Base-by-base conservation (phyloP, 2,329 filamentous ascomycete species). In the Fusarium nurragi region DNA sequence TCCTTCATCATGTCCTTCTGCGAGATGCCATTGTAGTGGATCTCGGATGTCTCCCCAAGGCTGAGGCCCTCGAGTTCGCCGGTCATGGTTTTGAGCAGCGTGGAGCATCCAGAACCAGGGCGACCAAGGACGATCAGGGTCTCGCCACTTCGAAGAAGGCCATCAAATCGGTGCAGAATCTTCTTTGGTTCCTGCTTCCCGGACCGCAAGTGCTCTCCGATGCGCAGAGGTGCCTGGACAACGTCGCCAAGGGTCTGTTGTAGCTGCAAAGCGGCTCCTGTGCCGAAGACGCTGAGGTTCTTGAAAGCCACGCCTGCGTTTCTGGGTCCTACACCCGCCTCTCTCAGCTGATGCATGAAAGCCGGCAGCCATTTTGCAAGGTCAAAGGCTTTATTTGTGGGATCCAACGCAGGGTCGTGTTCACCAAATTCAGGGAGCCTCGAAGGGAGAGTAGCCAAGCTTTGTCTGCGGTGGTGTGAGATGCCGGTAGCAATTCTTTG, bases 21-120 rank as follows among this genome's bases (percentile, higher is more conserved):
- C 0, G 81, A 73, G n/a, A 84, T 83, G 19, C 88, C 88, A 51
- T 89, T 84, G 74, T 90, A 91, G 70, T 88, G 84, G 21, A 91
- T 80, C 0, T 71, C 70, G 0, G 86, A 84, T 2, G 78, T 55
- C 0, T 82, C 71, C 22, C 83, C 84, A 4, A 88, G 68, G 12
- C 81, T 75, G 19, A 90, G 76, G 0, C 88, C 88, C 44, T 87
- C 55, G 9, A 60, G 55, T 22, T 63, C 60, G 11, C 60, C 60
- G 1, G 60, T 63, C 44, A 63, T 63, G 0, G 60, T 64, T 23
- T 64, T 63, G 18, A 64, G 53, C 5, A 64, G 39, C 4, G 60
- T 64, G 0, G 60, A 59, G 0, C 60, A 64, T 30, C 60, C 76
- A 74, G n/a, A 86, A 78, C 37, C 74, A 75, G 19, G 84, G 76